A percentile compares a stretch with the other conserved stretches of the same genome.
Conservation (phyloP, 2,329 filamentous ascomycete species). For the Orbilia quercus region DNA sequence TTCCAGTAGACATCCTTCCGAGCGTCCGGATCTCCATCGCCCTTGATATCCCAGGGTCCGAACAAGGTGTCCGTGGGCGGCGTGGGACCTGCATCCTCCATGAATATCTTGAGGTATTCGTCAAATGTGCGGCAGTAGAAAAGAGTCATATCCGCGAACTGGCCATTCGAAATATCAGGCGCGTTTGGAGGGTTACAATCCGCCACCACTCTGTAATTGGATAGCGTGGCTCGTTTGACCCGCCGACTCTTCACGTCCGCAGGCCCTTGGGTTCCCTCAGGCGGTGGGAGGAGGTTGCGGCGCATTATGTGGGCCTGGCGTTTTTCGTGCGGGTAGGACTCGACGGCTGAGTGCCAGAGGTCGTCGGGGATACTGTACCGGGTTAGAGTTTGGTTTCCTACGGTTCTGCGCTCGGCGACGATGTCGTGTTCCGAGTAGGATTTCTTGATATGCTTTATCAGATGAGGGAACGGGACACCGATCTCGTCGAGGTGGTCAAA, state of each 20-base stretch:
- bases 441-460: conserved; percentile 27
- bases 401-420: background rate
- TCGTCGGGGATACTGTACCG: conserved; percentile 35
- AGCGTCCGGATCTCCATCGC: background rate
- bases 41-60: conserved; percentile 8
- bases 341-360: conserved; percentile 25
- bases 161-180: background rate
- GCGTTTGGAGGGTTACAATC: background rate
- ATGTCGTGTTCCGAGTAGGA: conserved; percentile 22
- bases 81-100: conserved; percentile 10
- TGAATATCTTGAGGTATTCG: conserved; percentile 18
- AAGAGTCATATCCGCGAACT: background rate
- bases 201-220: background rate
- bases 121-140: conserved; percentile 25
- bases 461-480: conserved; percentile 19
- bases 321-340: conserved; percentile 30
- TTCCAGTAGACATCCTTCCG: conserved; percentile 15
- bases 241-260: background rate
- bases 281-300: conserved; percentile 15
- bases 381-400: conserved; percentile 13
- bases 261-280: conserved; percentile 3
- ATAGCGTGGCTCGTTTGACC: background rate
- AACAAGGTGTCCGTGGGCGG: background rate
- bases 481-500: conserved; percentile 30
- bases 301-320: conserved; percentile 15